phyloP scores from a whole-genome alignment of 2,329 filamentous ascomycete genomes.

The Rugonectria rugulosa region DNA sequence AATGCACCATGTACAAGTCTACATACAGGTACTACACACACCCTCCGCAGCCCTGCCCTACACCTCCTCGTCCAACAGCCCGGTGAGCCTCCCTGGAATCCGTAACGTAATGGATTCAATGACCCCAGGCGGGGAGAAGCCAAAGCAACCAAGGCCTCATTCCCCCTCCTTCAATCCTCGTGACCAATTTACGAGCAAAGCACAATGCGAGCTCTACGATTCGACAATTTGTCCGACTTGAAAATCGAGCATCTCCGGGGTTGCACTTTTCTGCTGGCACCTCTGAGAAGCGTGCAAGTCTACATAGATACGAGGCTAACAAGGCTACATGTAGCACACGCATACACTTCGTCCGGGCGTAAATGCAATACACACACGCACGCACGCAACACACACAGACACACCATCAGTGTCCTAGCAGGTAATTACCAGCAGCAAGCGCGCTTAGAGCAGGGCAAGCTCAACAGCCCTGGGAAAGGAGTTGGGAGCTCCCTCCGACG shows the following conservation, averaged over 20 bases:
- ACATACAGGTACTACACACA: conserved; percentile 4
- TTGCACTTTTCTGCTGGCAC: too few relatives aligned
- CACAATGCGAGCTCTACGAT: conserved; percentile 28
- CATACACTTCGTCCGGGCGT: too few relatives aligned
- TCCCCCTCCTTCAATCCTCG: conserved; percentile 28
- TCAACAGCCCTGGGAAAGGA: too few relatives aligned
- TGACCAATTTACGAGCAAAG: conserved; percentile 26
- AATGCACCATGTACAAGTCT: background rate
- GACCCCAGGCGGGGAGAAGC: conserved; percentile 24
- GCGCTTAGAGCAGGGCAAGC: too few relatives aligned
- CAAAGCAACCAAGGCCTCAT: conserved; percentile 19
- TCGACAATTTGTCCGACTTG: conserved; percentile 30
- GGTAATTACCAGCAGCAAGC: background rate
- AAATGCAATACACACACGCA: background rate
- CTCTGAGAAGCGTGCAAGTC: too few relatives aligned
- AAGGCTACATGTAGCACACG: too few relatives aligned
- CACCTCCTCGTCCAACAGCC: background rate
- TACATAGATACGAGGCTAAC: too few relatives aligned
- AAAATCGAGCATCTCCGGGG: conserved; percentile 18
- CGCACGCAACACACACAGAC: too few relatives aligned
- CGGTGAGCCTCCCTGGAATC: conserved; percentile 14
- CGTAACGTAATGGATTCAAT: conserved; percentile 40
- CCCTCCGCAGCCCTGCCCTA: conserved; percentile 5
- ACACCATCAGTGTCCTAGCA: too few relatives aligned
- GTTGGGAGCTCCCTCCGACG: background rate